Evolutionary conservation across 139 green algal species (phyloP), one percentile per base, ranked within the genome.

Genomic region (Chlorella sorokiniana): DNA sequence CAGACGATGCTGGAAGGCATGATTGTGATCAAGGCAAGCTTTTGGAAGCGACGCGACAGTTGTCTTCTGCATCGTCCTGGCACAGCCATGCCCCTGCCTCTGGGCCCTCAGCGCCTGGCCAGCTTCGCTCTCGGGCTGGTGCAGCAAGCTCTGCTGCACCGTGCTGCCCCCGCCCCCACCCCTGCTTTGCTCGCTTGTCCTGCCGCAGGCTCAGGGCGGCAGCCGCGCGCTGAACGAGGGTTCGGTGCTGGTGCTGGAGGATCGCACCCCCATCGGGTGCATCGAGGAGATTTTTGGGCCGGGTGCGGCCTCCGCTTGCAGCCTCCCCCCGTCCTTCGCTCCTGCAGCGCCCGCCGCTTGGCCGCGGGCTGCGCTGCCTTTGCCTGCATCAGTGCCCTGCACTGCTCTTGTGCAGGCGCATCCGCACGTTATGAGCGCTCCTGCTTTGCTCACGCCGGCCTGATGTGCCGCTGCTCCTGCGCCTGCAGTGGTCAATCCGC

Each of bases 221-320:
- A 76, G 48, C 61, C 59, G 76, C 29, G 81, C 84, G 3, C 81
- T 92, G 20, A 73, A 75, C 22, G 87, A 92, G 67, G 84, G 81
- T 2, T 88, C 75, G 22, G 75, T 92, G 52, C 68, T 92, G 42
- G 84, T 84, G 33, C 54, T 87, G 40, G 71, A 68, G 41, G 81
- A 84, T 29, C 85, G 80, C 40, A 70, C 62, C 2, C 41, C 71
- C 14, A 54, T 92, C 3, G 88, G 88, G 5, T 69, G 74, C n/a
- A 67, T 92, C 10, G 88, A 92, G 61, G 88, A 92, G 72, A 83
- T 90, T 2, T 91, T 91, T 86, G 88, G 88, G 11, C 88, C 88
- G 3, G 78, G 83, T 63, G n/a, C 3, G 27, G 37, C n/a, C n/a
- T n/a, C n/a, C n/a, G n/a, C n/a, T n/a, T n/a, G n/a, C n/a, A n/a